These are phyloP conservation scores for Suhomyces taliae DNA, from an alignment of 1,139 yeast genomes.

Conservation along the genomic window DNA sequence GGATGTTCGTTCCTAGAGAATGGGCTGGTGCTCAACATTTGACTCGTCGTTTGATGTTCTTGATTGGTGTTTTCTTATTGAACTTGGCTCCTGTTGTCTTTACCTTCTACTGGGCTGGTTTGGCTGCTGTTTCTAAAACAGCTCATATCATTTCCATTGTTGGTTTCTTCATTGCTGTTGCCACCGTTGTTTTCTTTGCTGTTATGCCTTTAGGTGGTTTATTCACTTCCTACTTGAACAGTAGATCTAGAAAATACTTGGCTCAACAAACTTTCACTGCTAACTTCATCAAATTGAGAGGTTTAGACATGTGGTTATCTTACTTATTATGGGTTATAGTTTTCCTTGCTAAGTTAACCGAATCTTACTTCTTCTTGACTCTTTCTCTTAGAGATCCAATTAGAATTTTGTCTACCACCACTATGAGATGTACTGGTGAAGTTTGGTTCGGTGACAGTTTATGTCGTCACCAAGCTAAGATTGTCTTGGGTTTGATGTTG, in stretches of 20 bases:
- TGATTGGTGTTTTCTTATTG: constrained; percentile 61
- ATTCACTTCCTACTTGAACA: constrained; percentile 90
- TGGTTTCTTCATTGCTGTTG: constrained; percentile 84
- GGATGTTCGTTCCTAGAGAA: constrained; percentile 95
- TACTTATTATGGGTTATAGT: constrained; percentile 87
- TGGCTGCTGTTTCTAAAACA: constrained; percentile 64
- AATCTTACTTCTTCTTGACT: constrained; percentile 91
- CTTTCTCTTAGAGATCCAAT: constrained; percentile 93
- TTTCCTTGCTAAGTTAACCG: constrained; percentile 82
- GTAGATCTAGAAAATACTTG: constrained; percentile 83
- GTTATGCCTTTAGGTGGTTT: constrained; percentile 97
- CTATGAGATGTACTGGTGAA: constrained; percentile 73
- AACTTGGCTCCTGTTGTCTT: constrained; percentile 88
- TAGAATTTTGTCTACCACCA: constrained; percentile 54
- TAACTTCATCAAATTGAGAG: constrained; percentile 73
- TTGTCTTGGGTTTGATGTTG: constrained; percentile 88
- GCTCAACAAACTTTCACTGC: constrained; percentile 97
- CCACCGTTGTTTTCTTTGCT: constrained; percentile 81
- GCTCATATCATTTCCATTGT: constrained; percentile 85
- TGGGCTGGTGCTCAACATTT: constrained; percentile 99
- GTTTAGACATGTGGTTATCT: constrained; percentile 96
- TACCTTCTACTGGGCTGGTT: constrained; percentile 80
- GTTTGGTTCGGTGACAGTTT: constrained; percentile 75
- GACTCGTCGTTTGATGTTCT: constrained; percentile 79
- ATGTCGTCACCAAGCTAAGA: constrained; percentile 83